Evolutionary conservation across 192 early-diverging fungal species (phyloP).

Genomic region (Spinellus fusiger): DNA sequence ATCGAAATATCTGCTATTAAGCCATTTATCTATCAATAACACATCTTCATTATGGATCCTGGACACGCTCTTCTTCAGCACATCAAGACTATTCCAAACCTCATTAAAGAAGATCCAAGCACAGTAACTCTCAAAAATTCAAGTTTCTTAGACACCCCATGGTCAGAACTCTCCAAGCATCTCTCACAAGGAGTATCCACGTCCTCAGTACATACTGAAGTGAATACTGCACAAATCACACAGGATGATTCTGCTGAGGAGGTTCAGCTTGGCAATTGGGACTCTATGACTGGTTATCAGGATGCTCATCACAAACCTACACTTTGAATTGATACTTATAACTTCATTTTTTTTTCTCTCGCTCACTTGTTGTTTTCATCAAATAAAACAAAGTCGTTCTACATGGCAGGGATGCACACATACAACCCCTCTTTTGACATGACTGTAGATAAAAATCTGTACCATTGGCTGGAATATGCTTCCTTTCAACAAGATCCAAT

Average conservation of each 20-base stretch:
- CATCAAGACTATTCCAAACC: slow-evolving; percentile 34
- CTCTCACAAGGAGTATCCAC: slow-evolving; percentile 12
- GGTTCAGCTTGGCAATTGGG: slow-evolving; percentile 17
- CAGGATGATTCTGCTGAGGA: neutral
- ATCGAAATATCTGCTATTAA: too few relatives aligned
- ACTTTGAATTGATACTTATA: too few relatives aligned
- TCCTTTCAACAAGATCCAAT: neutral
- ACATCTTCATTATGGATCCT: slow-evolving; percentile 33
- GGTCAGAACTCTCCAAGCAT: slow-evolving; percentile 33
- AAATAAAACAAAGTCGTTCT: neutral
- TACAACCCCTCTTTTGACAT: too few relatives aligned
- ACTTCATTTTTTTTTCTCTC: neutral
- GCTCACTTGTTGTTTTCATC: neutral
- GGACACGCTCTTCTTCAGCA: slow-evolving; percentile 31
- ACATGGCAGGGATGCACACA: too few relatives aligned
- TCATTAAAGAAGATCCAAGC: slow-evolving; percentile 33
- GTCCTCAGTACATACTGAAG: neutral
- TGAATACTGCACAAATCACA: slow-evolving; percentile 2
- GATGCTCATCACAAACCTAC: slow-evolving; percentile 2
- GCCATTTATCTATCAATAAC: neutral
- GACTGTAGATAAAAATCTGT: too few relatives aligned
- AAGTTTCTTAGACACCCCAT: slow-evolving; percentile 34
- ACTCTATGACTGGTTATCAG: slow-evolving; percentile 25
- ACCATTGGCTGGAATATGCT: slow-evolving; percentile 13
- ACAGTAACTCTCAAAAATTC: slow-evolving; percentile 33